Base-by-base conservation (phyloP, 2,329 filamentous ascomycete species). In the Zarea fungicola region DNA sequence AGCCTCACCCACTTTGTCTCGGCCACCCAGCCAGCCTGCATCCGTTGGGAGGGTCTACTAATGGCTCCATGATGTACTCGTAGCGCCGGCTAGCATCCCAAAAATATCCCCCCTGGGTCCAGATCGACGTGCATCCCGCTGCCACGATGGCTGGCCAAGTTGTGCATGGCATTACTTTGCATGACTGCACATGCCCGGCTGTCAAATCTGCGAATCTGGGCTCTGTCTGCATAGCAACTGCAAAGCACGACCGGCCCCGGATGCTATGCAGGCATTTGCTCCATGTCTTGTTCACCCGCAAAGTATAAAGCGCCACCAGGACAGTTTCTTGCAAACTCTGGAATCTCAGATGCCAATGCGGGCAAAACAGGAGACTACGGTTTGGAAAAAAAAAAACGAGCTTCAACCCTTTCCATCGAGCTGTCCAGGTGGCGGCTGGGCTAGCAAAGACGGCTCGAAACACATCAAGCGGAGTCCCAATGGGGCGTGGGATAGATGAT, bases 61-160 rank as follows among this genome's bases (percentile, higher is more conserved):
- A 32, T 23, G 42, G 42, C 28, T 28, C 40, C 40, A 25, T 22
- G 6, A 22, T 32, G 40, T 11, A 14, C 44, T 26, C 26, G 28
- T 48, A 48, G 45, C 36, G 36, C 45, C 36, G 26, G 35, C 35
- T 47, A 14, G 44, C 25, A 23, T 48, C 43, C 43, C 45, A 40
- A 41, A 41, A 41, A 32, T 41, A 29, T 37, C 26, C n/a, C n/a
- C n/a, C n/a, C 13, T 18, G 19, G 35, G 45, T 26, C 45, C 16
- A 48, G 45, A 48, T 48, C 45, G 28, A 41, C 36, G 35, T 41
- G 45, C 45, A 48, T 48, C 43, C 35, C 25, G 19, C 36, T 44
- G 28, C 37, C 37, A 40, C 37, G 37, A 26, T 40, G 37, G 14
- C 37, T n/a, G n/a, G 21, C 21, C 14, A 19, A 19, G 14, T 41